Evolutionary conservation across 2,329 filamentous ascomycete genomes (phyloP), one percentile per base, ranked within the genome.

Genomic region (Apiospora aurea): DNA sequence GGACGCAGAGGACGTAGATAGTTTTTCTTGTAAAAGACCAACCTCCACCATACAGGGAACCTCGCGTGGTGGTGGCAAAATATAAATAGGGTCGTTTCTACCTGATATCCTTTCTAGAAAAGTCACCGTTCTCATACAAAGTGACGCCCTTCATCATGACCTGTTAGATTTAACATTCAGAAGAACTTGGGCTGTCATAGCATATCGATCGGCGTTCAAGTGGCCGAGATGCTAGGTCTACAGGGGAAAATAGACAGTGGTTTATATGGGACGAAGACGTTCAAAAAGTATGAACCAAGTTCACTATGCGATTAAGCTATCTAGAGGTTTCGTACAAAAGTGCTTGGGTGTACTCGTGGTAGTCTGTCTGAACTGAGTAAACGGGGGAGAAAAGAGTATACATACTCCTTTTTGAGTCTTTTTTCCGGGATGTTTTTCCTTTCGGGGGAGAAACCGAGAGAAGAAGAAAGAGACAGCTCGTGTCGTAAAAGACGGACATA

Each of bases 311-410:
- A 64, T 64, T 64, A 41, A 14, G 41, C 34, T 38, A 41, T 64
- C 34, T 41, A 64, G 18, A 18, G 29, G 8, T 41, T n/a, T 24
- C 18, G 10, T 41, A 64, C 34, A 38, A 14, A 14, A 41, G 41
- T 64, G 38, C 8, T 24, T n/a, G 21, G 34, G 5, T 64, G 21
- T 41, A 38, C 29, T 21, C 11, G 10, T n/a, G 18, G 18, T 13
- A n/a, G 57, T 64, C 57, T 64, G 34, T 64, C 34, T 41, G 34
- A 64, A n/a, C 34, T 64, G 34, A 64, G 34, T 64, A 64, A 41
- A 41, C 8, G 8, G 34, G 34, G 34, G 57, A 6, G 34, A 24
- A 41, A 41, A 64, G 57, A 64, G 57, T 64, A 14, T 64, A 64
- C 34, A 64, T 64, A 64, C 57, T 64, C 57, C 57, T 64, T 64